Conservation (phyloP, 2,329 filamentous ascomycete genomes). For the Xylaria sp. region DNA sequence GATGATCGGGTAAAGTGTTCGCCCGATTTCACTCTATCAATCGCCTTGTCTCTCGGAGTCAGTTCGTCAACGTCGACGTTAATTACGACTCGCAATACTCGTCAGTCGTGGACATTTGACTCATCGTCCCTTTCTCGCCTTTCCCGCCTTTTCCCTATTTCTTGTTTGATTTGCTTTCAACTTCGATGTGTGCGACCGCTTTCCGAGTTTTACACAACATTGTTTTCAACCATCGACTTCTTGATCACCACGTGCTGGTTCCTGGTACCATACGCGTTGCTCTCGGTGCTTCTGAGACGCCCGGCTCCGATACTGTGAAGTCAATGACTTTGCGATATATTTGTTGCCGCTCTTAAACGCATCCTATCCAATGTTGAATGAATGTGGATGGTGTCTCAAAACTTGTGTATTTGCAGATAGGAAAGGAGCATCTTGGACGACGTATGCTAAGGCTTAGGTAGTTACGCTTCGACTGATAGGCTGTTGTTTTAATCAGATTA, state of each 20-base stretch:
- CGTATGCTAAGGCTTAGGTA: not conserved
- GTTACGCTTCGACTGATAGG: not conserved
- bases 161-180: not conserved
- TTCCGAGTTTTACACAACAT: not conserved
- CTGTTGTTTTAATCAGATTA: not conserved
- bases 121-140: not conserved
- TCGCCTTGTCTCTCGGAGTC: not conserved
- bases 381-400: not conserved
- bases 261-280: not conserved
- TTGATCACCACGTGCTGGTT: not conserved
- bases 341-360: not conserved
- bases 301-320: not conserved
- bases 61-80: not conserved
- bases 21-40: not conserved
- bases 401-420: conserved; percentile 16
- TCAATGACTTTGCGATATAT: not conserved
- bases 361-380: not conserved
- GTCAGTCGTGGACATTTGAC: not conserved
- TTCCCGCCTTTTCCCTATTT: not conserved
- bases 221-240: not conserved
- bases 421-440: not conserved
- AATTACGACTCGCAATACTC: not conserved
- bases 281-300: not conserved
- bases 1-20: not conserved
- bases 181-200: not conserved